Conservation (phyloP, 495 filamentous ascomycete genomes). For the Aeminium ludgeri region DNA sequence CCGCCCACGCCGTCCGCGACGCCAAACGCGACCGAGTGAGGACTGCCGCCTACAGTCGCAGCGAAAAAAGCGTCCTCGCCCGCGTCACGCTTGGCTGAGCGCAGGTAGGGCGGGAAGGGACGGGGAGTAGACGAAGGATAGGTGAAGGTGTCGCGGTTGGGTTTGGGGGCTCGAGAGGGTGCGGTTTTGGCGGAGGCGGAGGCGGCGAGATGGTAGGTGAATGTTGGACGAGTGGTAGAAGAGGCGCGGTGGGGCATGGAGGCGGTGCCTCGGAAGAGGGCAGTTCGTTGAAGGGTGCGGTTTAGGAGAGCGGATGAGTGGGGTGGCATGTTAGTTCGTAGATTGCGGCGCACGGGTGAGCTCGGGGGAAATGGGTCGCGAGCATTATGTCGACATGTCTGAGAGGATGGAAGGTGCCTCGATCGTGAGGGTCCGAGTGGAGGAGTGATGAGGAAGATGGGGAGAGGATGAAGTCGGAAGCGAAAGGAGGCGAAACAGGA, state of each 20-base stretch:
- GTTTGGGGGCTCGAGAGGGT: conserved; percentile 42
- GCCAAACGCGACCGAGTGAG: conserved; percentile 51
- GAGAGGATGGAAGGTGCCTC: too few relatives aligned
- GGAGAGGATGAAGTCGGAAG: too few relatives aligned
- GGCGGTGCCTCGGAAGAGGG: too few relatives aligned
- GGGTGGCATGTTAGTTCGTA: too few relatives aligned
- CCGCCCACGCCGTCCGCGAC: conserved; percentile 88
- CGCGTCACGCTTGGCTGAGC: conserved; percentile 38
- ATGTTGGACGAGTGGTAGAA: conserved; percentile 11
- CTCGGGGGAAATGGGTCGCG: too few relatives aligned
- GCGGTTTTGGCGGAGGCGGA: conserved; percentile 64
- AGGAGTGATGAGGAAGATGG: too few relatives aligned
- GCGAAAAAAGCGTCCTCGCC: conserved; percentile 97
- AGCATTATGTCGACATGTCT: too few relatives aligned
- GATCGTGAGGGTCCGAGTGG: too few relatives aligned
- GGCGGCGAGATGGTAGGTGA: conserved; percentile 49
- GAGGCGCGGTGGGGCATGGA: neutral
- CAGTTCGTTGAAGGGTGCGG: too few relatives aligned
- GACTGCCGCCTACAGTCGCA: conserved; percentile 44
- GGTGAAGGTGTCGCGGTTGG: conserved; percentile 14
- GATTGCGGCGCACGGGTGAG: too few relatives aligned
- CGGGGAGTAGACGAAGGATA: conserved; percentile 11
- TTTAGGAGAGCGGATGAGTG: too few relatives aligned
- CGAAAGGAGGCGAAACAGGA: too few relatives aligned
- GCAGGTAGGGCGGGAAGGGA: conserved; percentile 14